Evolutionary conservation across 1,284 basidiomycete species (phyloP), one percentile per base, ranked within the genome.

Genomic region (Boletus holoroseus): DNA sequence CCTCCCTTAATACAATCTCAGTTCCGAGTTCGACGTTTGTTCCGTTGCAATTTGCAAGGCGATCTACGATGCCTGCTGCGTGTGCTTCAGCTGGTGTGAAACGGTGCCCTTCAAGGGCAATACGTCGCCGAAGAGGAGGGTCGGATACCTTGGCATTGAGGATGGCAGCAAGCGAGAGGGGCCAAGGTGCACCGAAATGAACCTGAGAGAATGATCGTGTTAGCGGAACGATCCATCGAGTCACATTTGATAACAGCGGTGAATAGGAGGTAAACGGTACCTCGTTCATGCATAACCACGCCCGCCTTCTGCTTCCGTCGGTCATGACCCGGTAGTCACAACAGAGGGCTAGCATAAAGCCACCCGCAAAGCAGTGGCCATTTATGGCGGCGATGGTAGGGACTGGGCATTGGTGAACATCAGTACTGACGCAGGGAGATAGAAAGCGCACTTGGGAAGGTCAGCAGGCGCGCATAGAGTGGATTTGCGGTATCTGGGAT

Each of bases 281-380:
- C 73, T 97, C 94, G 66, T 96, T 96, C 92, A 96, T 95, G 67
- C 82, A 91, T 52, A 92, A 71, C 83, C 90, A 94, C 9, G 88
- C 87, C 56, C 83, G 81, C 42, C 83, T 82, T 62, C 80, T 83
- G 59, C 77, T 85, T 16, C 83, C 86, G 56, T 90, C 86, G 20
- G 81, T 87, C 85, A 95, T 94, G 50, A 96, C 77, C 30, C 94
- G 81, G 70, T 91, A 95, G 68, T 97, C 94, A 67, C 92, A 95
- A 4, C 78, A 78, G 45, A 94, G 71, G 1, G 88, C 79, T 20
- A 95, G 73, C 61, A 91, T 82, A 64, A 91, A 84, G 15, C 83
- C 94, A 11, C 78, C 94, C 3, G 94, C 94, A 66, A 92, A 96
- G 50, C 85, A 87, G 64, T 96, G 94, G 0, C 94, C 94, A 63